phyloP scores from a whole-genome alignment of 805 yeast species.

The Wickerhamiella kurtzmanii region DNA sequence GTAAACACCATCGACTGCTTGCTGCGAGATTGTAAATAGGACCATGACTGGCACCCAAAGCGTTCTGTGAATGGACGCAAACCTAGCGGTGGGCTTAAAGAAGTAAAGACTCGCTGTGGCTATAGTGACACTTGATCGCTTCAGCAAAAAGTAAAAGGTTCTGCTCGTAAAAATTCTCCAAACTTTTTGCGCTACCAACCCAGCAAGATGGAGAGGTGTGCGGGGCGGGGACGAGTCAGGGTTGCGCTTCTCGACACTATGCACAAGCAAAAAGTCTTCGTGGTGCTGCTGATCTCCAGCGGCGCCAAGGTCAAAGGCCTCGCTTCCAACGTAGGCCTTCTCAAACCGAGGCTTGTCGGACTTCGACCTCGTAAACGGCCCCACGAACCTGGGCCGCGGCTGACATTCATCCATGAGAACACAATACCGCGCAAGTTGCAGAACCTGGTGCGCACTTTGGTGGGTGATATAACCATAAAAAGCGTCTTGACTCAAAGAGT shows the following conservation, averaged over 20 bases:
- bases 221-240: constrained; percentile 23
- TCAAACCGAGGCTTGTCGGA: constrained; percentile 8
- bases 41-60: constrained; percentile 24
- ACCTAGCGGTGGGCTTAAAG: constrained; percentile 17
- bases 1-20: constrained; percentile 24
- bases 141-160: constrained; percentile 12
- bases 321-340: constrained; percentile 3
- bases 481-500: constrained; percentile 4
- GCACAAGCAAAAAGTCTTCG: not conserved
- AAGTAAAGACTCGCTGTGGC: constrained; percentile 15
- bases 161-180: not conserved
- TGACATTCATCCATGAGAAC: constrained; percentile 2
- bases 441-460: not conserved
- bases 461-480: constrained; percentile 4
- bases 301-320: not conserved
- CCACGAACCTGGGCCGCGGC: constrained; percentile 1
- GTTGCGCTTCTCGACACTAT: constrained; percentile 14
- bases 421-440: constrained; percentile 5
- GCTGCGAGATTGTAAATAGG: constrained; percentile 18
- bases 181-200: constrained; percentile 2
- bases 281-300: not conserved
- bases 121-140: constrained; percentile 15
- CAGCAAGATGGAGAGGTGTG: constrained; percentile 15
- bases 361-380: constrained; percentile 4
- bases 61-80: constrained; percentile 17